Percentiles rank a stretch among this genome's conserved stretches.
Evolutionary conservation across 2,329 filamentous ascomycete species (phyloP).

Genomic region (Colletotrichum melonis): DNA sequence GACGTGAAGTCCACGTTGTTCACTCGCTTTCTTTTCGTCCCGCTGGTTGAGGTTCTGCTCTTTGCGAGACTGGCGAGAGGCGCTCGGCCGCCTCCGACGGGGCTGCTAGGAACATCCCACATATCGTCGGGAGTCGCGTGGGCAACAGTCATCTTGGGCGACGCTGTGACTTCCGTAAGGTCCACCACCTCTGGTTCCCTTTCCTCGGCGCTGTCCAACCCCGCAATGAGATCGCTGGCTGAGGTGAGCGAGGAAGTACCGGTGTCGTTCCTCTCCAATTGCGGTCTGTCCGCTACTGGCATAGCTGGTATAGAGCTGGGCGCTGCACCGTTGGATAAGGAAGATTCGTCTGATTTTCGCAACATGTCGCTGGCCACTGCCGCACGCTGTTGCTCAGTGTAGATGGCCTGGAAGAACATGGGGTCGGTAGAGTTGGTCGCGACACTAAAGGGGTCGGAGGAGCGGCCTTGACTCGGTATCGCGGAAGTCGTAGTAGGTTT

Average conservation of each 20-base stretch:
- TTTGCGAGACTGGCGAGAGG: slow-evolving; percentile 2
- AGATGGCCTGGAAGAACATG: slow-evolving; percentile 59
- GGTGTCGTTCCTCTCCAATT: slow-evolving; percentile 2
- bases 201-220: slow-evolving; percentile 18
- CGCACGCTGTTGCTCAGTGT: slow-evolving; percentile 56
- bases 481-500: slow-evolving; percentile 25
- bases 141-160: slow-evolving; percentile 41
- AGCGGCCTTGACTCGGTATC: slow-evolving; percentile 28
- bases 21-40: slow-evolving; percentile 22
- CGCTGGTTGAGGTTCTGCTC: slow-evolving; percentile 5
- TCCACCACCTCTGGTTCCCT: slow-evolving; percentile 32
- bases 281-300: neutral
- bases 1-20: slow-evolving; percentile 21
- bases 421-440: slow-evolving; percentile 58
- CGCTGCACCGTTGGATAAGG: neutral
- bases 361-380: neutral
- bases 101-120: slow-evolving; percentile 60
- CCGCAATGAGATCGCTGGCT: slow-evolving; percentile 42
- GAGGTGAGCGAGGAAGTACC: slow-evolving; percentile 39
- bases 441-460: slow-evolving; percentile 41
- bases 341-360: neutral
- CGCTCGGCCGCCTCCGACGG: slow-evolving; percentile 38
- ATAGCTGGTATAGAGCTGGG: neutral
- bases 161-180: slow-evolving; percentile 46
- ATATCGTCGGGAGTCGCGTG: slow-evolving; percentile 42